Conservation (phyloP, 108 stramenopile species). For the Cyclostephanos invisitatus region DNA sequence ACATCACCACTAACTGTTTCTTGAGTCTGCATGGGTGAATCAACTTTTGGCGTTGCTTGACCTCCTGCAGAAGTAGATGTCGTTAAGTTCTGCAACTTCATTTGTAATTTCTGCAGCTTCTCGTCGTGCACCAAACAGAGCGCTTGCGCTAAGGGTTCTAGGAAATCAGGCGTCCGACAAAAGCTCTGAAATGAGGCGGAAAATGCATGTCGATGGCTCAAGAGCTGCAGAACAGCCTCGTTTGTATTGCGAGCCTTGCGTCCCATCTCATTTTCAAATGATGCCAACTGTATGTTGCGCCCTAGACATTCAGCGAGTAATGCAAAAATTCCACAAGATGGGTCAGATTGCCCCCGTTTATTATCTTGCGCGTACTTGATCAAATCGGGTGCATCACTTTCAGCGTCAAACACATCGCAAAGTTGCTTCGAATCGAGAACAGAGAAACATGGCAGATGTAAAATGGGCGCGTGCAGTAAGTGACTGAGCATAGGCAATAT, state of each 20-base stretch:
- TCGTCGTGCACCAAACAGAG: constrained; percentile 79
- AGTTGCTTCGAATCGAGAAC: constrained; percentile 72
- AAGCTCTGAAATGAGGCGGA: constrained; percentile 83
- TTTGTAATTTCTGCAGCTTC: constrained; percentile 44
- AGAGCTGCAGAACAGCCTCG: constrained; percentile 74
- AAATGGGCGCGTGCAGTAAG: constrained; percentile 78
- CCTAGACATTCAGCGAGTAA: constrained; percentile 86
- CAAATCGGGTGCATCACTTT: constrained; percentile 56
- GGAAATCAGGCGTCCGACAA: constrained; percentile 73
- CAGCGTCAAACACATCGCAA: constrained; percentile 80
- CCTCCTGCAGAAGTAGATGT: constrained; percentile 10
- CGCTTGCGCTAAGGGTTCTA: constrained; percentile 84
- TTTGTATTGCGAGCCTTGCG: constrained; percentile 77
- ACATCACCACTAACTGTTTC: background rate
- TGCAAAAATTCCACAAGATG: constrained; percentile 81
- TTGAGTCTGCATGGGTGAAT: constrained; percentile 1
- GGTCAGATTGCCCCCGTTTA: constrained; percentile 52
- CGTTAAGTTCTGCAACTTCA: constrained; percentile 18
- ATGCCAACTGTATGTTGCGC: constrained; percentile 83
- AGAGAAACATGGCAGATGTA: constrained; percentile 77
- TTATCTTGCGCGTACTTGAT: constrained; percentile 35
- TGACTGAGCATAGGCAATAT: constrained; percentile 80
- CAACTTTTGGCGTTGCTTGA: constrained; percentile 7
- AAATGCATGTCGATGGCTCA: constrained; percentile 72
- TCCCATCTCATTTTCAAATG: constrained; percentile 66